Conservation (phyloP, 2,329 filamentous ascomycete species). For the Nothophoma quercina region DNA sequence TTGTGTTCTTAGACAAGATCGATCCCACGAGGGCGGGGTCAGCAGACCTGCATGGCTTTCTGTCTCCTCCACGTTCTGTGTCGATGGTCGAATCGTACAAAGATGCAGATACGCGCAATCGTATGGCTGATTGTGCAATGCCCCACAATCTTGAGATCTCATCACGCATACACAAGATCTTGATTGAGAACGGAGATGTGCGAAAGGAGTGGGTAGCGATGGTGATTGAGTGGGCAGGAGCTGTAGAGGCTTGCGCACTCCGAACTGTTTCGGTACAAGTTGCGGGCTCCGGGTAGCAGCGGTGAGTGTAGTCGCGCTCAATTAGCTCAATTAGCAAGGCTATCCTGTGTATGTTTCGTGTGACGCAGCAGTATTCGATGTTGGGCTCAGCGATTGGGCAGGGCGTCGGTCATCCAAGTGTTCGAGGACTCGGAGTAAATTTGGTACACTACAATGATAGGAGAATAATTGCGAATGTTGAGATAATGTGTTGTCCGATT, state of each 20-base stretch:
- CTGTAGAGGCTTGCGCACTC: constrained; percentile 4
- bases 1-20: neutral
- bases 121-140: constrained; percentile 9
- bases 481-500: neutral
- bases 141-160: neutral
- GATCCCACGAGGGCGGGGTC: constrained; percentile 16
- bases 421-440: neutral
- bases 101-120: constrained; percentile 14
- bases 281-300: constrained; percentile 8
- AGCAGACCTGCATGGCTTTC: constrained; percentile 18
- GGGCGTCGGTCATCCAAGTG: neutral
- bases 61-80: constrained; percentile 8
- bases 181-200: neutral
- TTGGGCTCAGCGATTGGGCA: neutral
- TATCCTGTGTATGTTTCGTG: constrained; percentile 7
- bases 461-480: neutral
- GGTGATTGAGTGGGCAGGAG: constrained; percentile 1
- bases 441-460: neutral
- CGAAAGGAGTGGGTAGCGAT: neutral
- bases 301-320: constrained; percentile 8
- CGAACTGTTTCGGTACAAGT: constrained; percentile 9
- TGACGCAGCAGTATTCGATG: constrained; percentile 3
- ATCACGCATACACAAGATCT: constrained; percentile 3
- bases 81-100: constrained; percentile 4
- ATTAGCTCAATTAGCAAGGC: constrained; percentile 15